Evolutionary conservation across 192 early-diverging fungal species (phyloP).

Genomic region (Rhizoclosmatium globosum): DNA sequence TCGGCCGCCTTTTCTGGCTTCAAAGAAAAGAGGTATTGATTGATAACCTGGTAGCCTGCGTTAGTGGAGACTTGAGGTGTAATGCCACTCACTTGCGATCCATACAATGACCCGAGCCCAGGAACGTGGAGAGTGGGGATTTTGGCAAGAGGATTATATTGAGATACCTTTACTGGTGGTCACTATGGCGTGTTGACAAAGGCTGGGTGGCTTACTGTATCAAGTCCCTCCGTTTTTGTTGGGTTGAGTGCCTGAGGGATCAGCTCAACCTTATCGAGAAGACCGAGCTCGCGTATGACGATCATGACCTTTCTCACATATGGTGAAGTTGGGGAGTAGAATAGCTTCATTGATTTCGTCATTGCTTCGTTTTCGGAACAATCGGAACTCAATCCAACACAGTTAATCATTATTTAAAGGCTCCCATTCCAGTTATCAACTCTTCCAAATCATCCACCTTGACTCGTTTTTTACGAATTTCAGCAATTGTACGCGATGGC

Average conservation of each 20-base stretch:
- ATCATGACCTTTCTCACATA: constrained; percentile 40
- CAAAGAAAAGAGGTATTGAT: constrained; percentile 26
- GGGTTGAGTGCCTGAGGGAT: constrained; percentile 6
- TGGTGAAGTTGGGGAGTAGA: constrained; percentile 30
- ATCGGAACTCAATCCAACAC: no score
- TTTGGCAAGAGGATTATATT: constrained; percentile 35
- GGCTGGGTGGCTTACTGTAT: not conserved
- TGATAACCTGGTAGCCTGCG: constrained; percentile 11
- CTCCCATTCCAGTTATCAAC: no score
- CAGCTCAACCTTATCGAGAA: constrained; percentile 15
- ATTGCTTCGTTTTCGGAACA: not conserved
- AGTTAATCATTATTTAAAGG: no score
- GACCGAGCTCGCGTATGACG: constrained; percentile 27
- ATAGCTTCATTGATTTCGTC: constrained; percentile 34
- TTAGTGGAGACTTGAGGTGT: not conserved
- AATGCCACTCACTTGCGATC: constrained; percentile 3
- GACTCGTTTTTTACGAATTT: not conserved
- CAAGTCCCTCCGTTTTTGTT: not conserved
- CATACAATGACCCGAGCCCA: constrained; percentile 24
- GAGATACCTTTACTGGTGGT: not conserved
- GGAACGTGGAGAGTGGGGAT: constrained; percentile 36
- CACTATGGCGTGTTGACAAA: not conserved
- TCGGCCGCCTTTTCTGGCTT: not conserved
- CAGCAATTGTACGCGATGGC: not conserved
- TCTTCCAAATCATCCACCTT: constrained; percentile 32